Conservation (phyloP, 257 asterid species). For the Nicotiana undulata region DNA sequence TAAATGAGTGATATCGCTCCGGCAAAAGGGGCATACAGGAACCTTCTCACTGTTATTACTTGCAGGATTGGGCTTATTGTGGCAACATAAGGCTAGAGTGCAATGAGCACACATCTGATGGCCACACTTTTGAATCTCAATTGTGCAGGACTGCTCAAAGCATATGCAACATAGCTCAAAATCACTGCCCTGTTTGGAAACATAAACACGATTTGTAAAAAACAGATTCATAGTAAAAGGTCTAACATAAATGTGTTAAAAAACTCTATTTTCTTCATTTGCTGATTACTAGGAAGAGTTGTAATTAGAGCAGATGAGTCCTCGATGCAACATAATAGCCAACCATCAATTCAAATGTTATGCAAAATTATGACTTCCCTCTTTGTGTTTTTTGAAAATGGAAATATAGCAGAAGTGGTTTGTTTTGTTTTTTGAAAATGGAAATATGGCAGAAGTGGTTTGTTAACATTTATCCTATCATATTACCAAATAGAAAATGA, state of each 20-base stretch:
- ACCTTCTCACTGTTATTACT: slow-evolving; percentile 18
- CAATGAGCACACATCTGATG: slow-evolving; percentile 90
- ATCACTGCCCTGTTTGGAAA: slow-evolving; percentile 40
- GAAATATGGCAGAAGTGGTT: no score
- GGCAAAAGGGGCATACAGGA: slow-evolving; percentile 77
- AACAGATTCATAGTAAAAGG: not conserved
- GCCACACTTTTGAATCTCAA: slow-evolving; percentile 68
- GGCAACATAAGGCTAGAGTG: slow-evolving; percentile 64
- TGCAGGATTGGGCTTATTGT: slow-evolving; percentile 43
- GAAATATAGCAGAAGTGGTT: no score
- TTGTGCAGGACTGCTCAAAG: slow-evolving; percentile 61
- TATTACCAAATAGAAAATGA: not conserved
- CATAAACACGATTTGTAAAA: not conserved
- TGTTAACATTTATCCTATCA: not conserved
- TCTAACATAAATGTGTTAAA: not conserved
- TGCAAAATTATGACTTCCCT: not conserved
- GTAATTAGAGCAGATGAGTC: not conserved
- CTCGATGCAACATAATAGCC: not conserved
- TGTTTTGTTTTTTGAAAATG: not conserved
- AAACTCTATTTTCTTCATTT: not conserved
- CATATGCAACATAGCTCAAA: slow-evolving; percentile 69
- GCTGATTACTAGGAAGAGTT: not conserved
- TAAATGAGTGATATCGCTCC: slow-evolving; percentile 49
- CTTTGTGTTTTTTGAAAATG: not conserved
- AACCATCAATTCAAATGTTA: not conserved